Conservation (phyloP, 2,329 filamentous ascomycete genomes). For the Colletotrichum navitas region DNA sequence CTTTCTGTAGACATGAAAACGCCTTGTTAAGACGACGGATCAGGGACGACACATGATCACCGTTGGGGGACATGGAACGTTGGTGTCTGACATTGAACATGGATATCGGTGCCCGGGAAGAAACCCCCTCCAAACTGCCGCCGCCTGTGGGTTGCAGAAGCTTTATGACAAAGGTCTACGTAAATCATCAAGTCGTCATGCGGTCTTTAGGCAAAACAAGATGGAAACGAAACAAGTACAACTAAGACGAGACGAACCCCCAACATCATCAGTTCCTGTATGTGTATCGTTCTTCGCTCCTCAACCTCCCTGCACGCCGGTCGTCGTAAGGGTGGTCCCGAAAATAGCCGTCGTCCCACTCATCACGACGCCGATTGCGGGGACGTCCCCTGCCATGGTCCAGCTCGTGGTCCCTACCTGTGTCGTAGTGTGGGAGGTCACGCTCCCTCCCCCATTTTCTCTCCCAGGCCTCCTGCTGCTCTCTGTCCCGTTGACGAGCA, state of each 20-base stretch:
- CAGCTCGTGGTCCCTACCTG: slow-evolving; percentile 38
- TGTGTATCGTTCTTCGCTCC: slow-evolving; percentile 34
- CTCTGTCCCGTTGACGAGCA: slow-evolving; percentile 50
- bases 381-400: slow-evolving; percentile 43
- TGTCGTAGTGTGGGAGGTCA: slow-evolving; percentile 47
- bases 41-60: background rate
- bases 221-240: background rate
- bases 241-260: too few species aligned
- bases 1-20: background rate
- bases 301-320: slow-evolving; percentile 28
- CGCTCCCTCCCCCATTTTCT: slow-evolving; percentile 49
- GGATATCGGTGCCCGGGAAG: background rate
- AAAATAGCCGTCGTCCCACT: slow-evolving; percentile 45
- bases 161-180: background rate
- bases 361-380: slow-evolving; percentile 43
- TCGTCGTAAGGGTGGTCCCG: slow-evolving; percentile 46
- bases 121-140: background rate
- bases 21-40: background rate
- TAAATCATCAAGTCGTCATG: slow-evolving; percentile 14
- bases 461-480: slow-evolving; percentile 52
- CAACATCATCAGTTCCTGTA: slow-evolving; percentile 23
- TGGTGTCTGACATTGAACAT: background rate
- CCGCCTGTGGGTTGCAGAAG: background rate
- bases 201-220: background rate
- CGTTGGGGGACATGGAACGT: background rate